phyloP scores from a whole-genome alignment of 1,284 basidiomycete genomes.

The Sphaerobolus stellatus region DNA sequence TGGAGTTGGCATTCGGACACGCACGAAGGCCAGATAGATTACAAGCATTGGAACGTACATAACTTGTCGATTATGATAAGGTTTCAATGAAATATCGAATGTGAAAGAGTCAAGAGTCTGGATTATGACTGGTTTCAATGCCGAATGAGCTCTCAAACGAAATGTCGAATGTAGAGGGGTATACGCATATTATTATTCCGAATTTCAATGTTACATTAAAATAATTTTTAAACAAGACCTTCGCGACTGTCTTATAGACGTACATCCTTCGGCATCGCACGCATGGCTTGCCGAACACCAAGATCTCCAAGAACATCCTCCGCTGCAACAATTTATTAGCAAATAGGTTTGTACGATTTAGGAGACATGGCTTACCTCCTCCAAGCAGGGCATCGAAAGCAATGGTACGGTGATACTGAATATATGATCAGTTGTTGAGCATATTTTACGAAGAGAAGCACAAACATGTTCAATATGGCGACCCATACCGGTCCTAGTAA shows the following conservation, averaged over 20 bases:
- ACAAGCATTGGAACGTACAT: not conserved
- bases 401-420: conserved; percentile 62
- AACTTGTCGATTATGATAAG: not conserved
- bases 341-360: not conserved
- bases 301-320: conserved; percentile 71
- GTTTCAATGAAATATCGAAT: not conserved
- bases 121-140: not conserved
- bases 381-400: conserved; percentile 68
- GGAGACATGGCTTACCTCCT: conserved; percentile 35
- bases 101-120: not conserved
- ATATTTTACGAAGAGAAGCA: conserved; percentile 8
- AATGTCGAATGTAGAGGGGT: too few species aligned
- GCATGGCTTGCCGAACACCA: conserved; percentile 67
- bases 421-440: conserved; percentile 5
- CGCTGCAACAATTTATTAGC: conserved; percentile 31
- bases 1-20: conserved; percentile 35
- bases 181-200: not conserved
- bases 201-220: not conserved
- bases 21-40: conserved; percentile 14
- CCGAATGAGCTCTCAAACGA: too few species aligned
- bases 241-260: conserved; percentile 40
- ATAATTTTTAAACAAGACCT: not conserved
- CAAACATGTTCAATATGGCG: conserved; percentile 66
- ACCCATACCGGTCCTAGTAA: conserved; percentile 75
- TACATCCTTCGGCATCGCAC: conserved; percentile 60